These are phyloP conservation scores for Lindgomyces ingoldianus DNA, from an alignment of 495 filamentous ascomycete species.

Conservation along the genomic window DNA sequence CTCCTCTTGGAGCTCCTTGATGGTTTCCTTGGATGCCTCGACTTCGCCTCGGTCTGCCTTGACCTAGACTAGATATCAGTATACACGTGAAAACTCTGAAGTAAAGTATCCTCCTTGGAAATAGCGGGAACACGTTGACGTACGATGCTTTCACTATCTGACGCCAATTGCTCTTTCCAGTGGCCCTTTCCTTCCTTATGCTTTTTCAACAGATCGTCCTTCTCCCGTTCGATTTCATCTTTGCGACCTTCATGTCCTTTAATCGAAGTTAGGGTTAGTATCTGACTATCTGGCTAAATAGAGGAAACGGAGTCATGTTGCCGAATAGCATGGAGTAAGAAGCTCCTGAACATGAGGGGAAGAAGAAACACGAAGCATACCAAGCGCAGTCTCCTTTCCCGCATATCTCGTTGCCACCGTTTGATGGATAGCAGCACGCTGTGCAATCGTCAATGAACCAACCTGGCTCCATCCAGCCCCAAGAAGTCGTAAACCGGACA, in stretches of 20 bases:
- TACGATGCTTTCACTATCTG: constrained; percentile 79
- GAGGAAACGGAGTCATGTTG: no score
- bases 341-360: background rate
- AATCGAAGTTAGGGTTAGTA: background rate
- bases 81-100: no score
- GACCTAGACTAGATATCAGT: constrained; percentile 48
- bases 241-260: constrained; percentile 41
- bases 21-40: constrained; percentile 47
- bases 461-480: constrained; percentile 20
- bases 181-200: constrained; percentile 73
- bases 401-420: constrained; percentile 24
- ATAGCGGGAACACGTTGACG: no score
- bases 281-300: no score
- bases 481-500: constrained; percentile 22
- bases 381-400: constrained; percentile 39
- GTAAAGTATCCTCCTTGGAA: no score
- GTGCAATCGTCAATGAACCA: constrained; percentile 19
- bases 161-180: constrained; percentile 80
- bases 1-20: constrained; percentile 54
- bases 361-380: constrained; percentile 30
- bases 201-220: constrained; percentile 68
- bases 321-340: no score
- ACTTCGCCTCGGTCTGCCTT: constrained; percentile 65
- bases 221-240: constrained; percentile 64
- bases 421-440: constrained; percentile 23